Conservation (phyloP, 495 filamentous ascomycete species). For the Talaromyces wortmannii region DNA sequence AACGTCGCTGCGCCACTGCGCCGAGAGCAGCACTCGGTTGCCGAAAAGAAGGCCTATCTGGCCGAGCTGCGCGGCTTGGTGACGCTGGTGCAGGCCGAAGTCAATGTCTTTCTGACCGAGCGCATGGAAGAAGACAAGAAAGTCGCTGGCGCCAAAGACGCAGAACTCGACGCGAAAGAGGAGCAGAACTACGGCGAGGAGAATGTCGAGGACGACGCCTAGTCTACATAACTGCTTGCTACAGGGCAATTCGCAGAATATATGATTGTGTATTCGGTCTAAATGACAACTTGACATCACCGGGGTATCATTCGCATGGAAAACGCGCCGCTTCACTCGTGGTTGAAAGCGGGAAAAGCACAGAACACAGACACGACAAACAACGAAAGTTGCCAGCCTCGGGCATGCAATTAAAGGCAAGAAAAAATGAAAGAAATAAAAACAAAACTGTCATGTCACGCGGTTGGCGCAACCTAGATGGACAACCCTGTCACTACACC, state of each 20-base stretch:
- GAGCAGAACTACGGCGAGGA: slow-evolving; percentile 89
- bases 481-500: slow-evolving; percentile 54
- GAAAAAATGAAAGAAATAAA: slow-evolving; percentile 8
- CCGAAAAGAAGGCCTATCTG: slow-evolving; percentile 59
- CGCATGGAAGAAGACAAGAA: slow-evolving; percentile 87
- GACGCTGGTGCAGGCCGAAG: slow-evolving; percentile 55
- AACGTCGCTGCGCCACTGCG: slow-evolving; percentile 26
- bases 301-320: slow-evolving; percentile 28
- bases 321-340: slow-evolving; percentile 7
- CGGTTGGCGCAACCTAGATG: slow-evolving; percentile 75
- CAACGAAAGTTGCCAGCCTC: neutral
- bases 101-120: slow-evolving; percentile 78
- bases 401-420: slow-evolving; percentile 7
- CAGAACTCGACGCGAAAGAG: slow-evolving; percentile 56
- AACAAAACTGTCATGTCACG: slow-evolving; percentile 10
- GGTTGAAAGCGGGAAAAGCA: slow-evolving; percentile 5
- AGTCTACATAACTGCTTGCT: neutral
- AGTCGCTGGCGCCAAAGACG: slow-evolving; percentile 31
- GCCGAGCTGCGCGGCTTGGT: slow-evolving; percentile 54
- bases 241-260: neutral
- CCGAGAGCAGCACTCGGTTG: slow-evolving; percentile 13
- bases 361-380: slow-evolving; percentile 6
- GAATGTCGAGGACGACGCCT: slow-evolving; percentile 48
- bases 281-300: slow-evolving; percentile 2
- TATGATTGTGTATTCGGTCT: neutral